These are phyloP conservation scores for Neonectria neomacrospora DNA, from an alignment of 2,329 filamentous ascomycete species.

Conservation along the genomic window DNA sequence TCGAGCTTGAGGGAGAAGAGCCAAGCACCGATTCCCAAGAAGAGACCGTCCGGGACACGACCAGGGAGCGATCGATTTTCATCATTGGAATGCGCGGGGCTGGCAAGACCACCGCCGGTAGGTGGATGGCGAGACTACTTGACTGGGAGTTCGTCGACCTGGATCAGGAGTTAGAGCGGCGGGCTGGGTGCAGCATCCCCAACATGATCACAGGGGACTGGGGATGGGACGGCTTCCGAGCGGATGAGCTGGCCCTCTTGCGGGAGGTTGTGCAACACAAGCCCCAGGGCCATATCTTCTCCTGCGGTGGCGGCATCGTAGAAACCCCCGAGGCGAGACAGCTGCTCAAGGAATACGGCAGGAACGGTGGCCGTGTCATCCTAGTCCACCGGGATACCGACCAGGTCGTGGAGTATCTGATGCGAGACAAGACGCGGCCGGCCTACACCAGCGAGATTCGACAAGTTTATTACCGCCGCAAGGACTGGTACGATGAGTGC, in stretches of 20 bases:
- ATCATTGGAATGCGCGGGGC: slow-evolving; percentile 98
- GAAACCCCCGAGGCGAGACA: slow-evolving; percentile 84
- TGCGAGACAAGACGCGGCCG: slow-evolving; percentile 88
- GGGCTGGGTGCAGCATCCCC: slow-evolving; percentile 80
- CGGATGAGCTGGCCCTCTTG: slow-evolving; percentile 80
- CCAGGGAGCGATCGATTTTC: slow-evolving; percentile 76
- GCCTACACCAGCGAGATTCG: slow-evolving; percentile 94
- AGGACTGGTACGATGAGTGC: slow-evolving; percentile 90
- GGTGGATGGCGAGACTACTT: slow-evolving; percentile 82
- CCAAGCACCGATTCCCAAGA: slow-evolving; percentile 39
- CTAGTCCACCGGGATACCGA: slow-evolving; percentile 89
- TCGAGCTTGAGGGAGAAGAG: slow-evolving; percentile 81
- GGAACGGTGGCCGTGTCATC: slow-evolving; percentile 83
- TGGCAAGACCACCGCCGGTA: slow-evolving; percentile 93
- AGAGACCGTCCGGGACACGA: slow-evolving; percentile 9
- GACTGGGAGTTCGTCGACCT: slow-evolving; percentile 85
- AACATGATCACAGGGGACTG: slow-evolving; percentile 77
- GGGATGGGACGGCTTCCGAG: slow-evolving; percentile 91
- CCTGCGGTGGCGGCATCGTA: slow-evolving; percentile 93
- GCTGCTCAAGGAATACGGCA: slow-evolving; percentile 77
- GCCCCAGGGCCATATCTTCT: slow-evolving; percentile 82
- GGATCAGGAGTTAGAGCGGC: slow-evolving; percentile 84
- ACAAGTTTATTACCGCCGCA: slow-evolving; percentile 87
- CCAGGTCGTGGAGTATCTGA: slow-evolving; percentile 87
- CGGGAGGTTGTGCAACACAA: slow-evolving; percentile 79